phyloP scores from a whole-genome alignment of 1,284 basidiomycete genomes.

The Sparassis latifolia region DNA sequence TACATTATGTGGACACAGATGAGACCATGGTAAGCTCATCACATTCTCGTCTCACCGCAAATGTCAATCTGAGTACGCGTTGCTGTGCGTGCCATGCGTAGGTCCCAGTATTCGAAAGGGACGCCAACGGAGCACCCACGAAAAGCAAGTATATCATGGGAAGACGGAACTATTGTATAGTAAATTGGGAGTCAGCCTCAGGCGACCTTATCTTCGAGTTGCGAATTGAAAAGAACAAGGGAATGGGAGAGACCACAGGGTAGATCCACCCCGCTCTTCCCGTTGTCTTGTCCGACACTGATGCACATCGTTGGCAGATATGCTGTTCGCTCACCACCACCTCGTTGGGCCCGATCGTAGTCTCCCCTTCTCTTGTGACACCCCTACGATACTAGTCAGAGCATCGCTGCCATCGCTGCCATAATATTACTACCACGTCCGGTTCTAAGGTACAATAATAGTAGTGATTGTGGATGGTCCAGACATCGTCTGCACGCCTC shows the following conservation, averaged over 20 bases:
- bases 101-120: constrained; percentile 75
- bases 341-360: constrained; percentile 34
- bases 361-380: too few relatives aligned
- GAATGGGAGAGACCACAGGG: constrained; percentile 71
- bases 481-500: too few relatives aligned
- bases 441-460: too few relatives aligned
- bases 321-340: constrained; percentile 39
- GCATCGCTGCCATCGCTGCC: too few relatives aligned
- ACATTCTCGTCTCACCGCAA: not conserved
- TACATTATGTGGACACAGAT: constrained; percentile 73
- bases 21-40: constrained; percentile 69
- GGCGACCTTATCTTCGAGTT: constrained; percentile 84
- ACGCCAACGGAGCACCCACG: constrained; percentile 64
- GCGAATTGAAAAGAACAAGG: constrained; percentile 81
- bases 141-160: constrained; percentile 83
- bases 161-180: constrained; percentile 85
- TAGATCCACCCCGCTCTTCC: constrained; percentile 24
- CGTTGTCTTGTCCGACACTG: not conserved
- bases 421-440: too few relatives aligned
- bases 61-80: not conserved
- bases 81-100: constrained; percentile 19
- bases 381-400: too few relatives aligned
- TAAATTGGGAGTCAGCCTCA: constrained; percentile 51
- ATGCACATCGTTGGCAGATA: constrained; percentile 9
- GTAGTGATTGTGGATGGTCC: too few relatives aligned